Evolutionary conservation across 768 basidiomycete species (phyloP), one percentile per base, ranked within the genome.

Genomic region (Lyophyllum decastes): DNA sequence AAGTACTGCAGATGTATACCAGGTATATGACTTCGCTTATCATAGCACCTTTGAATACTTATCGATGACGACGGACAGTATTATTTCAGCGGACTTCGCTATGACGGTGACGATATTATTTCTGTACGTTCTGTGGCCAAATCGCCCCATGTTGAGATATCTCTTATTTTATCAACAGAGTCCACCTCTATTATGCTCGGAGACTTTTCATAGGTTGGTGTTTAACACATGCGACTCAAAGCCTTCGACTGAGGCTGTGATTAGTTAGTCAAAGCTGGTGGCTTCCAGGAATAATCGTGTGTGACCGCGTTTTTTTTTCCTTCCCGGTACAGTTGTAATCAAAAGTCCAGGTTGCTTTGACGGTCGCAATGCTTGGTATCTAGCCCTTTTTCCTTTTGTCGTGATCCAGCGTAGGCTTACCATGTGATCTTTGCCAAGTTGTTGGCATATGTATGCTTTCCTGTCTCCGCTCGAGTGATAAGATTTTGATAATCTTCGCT

Each of bases 111-210:
- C n/a, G 0, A 54, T 33, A 8, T 49, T 60, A 19, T 57, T 57
- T 35, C 22, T 60, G 61, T 62, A 24, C 16, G 58, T 30, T 0
- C 17, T 34, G 1, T 8, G 16, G 7, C 19, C 2, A 2, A 2
- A 8, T 38, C 0, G 27, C 25, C 14, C 19, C 9, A 1, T 5
- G 26, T n/a, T 24, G 19, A 19, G 2, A 19, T 30, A 16, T 41
- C 2, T 4, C 25, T 21, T 19, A 26, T 19, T 19, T 19, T 21
- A 16, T 12, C 24, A 54, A 12, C 10, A 57, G 57, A 7, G 46
- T 54, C 22, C 55, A 62, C 22, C 12, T 43, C 1, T 55, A 50
- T 33, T 57, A 46, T 48, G 61, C 55, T 2, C 40, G 52, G 34
- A 54, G 26, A 17, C 43, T 59, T 14, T 49, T 50, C 21, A 12